phyloP scores from a whole-genome alignment of 257 asterid species.

The Solanum arcanum region DNA sequence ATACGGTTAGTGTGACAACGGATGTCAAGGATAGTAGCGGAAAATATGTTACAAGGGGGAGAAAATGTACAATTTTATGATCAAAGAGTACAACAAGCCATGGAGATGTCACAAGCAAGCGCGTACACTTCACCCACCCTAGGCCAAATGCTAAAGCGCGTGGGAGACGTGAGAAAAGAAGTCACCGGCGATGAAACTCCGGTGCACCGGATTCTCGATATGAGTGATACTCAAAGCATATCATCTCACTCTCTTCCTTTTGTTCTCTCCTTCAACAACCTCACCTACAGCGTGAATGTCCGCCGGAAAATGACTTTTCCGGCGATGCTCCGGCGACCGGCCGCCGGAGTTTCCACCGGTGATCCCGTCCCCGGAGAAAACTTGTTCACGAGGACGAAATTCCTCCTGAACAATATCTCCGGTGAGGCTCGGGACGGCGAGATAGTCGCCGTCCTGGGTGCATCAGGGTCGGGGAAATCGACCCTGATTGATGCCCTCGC shows the following conservation, averaged over 20 bases:
- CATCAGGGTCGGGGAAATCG: constrained; percentile 73
- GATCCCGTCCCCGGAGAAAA: constrained; percentile 11
- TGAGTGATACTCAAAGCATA: not conserved
- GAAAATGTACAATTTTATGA: constrained; percentile 10
- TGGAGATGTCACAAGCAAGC: constrained; percentile 4
- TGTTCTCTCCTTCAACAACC: constrained; percentile 49
- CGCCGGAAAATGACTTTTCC: constrained; percentile 14
- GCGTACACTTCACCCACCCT: constrained; percentile 17
- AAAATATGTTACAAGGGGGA: constrained; percentile 4
- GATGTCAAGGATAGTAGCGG: constrained; percentile 23
- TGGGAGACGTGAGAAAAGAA: constrained; percentile 32
- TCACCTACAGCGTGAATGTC: constrained; percentile 44
- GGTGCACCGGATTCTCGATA: constrained; percentile 55
- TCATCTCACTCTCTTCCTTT: constrained; percentile 28
- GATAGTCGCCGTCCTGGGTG: constrained; percentile 73
- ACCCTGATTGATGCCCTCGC: constrained; percentile 67
- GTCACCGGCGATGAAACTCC: constrained; percentile 72
- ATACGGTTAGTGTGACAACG: not conserved
- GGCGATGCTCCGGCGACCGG: not conserved
- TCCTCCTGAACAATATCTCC: constrained; percentile 44
- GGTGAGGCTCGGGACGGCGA: constrained; percentile 77
- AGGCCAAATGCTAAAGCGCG: constrained; percentile 24
- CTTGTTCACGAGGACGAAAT: constrained; percentile 16
- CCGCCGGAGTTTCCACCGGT: not conserved
- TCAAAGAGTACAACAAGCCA: not conserved